phyloP scores from a whole-genome alignment of 352 stramenopile genomes.

The Phytophthora nicotianae region DNA sequence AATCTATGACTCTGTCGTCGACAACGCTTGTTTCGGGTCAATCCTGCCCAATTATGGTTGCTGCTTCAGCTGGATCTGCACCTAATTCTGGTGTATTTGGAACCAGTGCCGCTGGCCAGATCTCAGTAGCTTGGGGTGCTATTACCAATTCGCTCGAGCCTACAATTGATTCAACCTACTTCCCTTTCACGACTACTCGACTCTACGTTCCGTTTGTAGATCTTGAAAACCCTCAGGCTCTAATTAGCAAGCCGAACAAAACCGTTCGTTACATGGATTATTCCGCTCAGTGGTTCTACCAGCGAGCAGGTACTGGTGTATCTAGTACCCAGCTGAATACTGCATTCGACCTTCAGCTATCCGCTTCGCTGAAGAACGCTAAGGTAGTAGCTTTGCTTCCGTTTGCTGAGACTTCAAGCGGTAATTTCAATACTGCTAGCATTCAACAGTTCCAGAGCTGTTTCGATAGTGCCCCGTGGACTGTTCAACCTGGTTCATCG shows the following conservation, averaged over 20 bases:
- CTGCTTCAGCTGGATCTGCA: not conserved
- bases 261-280: constrained; percentile 4
- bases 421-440: not conserved
- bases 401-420: not conserved
- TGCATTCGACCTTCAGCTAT: not conserved
- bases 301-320: not conserved
- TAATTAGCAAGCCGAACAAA: constrained; percentile 4
- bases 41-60: constrained; percentile 4
- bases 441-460: not conserved
- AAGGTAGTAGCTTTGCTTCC: not conserved
- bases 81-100: too few relatives aligned
- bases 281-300: constrained; percentile 4
- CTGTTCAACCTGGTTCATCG: not conserved
- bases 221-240: constrained; percentile 3
- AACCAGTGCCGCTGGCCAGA: too few relatives aligned
- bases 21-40: too few relatives aligned
- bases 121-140: constrained; percentile 10
- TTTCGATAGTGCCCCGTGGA: not conserved
- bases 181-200: constrained; percentile 6
- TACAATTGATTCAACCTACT: constrained; percentile 4
- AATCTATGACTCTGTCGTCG: not conserved
- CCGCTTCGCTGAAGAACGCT: not conserved
- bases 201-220: constrained; percentile 13
- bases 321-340: not conserved
- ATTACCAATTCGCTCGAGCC: not conserved